Percentiles rank a stretch among this genome's conserved stretches.
Conservation (phyloP, 495 filamentous ascomycete genomes). For the Penicillium canescens region DNA sequence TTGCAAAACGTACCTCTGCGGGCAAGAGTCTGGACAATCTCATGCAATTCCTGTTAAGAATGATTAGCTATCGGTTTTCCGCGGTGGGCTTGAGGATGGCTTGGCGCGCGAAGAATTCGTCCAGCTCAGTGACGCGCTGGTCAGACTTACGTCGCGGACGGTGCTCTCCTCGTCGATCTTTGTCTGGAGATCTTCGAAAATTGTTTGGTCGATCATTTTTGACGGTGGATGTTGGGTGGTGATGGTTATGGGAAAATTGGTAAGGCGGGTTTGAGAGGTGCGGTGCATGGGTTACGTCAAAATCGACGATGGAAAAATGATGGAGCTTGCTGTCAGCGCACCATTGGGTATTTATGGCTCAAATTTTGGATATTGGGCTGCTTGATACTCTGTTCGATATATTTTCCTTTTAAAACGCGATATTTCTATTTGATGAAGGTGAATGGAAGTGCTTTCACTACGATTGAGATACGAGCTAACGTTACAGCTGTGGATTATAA, state of each 20-base stretch:
- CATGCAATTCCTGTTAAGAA: slow-evolving; percentile 63
- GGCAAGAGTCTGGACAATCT: slow-evolving; percentile 77
- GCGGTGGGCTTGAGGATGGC: slow-evolving; percentile 15
- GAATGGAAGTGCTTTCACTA: too few species aligned
- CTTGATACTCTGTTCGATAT: too few species aligned
- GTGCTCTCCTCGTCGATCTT: slow-evolving; percentile 86
- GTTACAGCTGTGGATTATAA: too few species aligned
- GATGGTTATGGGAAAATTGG: slow-evolving; percentile 1
- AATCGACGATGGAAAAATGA: slow-evolving; percentile 1
- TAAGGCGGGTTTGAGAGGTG: slow-evolving; percentile 10
- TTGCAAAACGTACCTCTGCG: slow-evolving; percentile 54
- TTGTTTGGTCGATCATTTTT: slow-evolving; percentile 69
- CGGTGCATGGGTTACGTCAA: slow-evolving; percentile 27
- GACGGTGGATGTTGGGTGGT: slow-evolving; percentile 6
- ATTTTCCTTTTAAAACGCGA: too few species aligned
- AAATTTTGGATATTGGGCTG: too few species aligned
- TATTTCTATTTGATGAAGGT: too few species aligned
- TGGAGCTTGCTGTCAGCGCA: not conserved
- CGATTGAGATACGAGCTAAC: too few species aligned
- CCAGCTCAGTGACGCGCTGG: slow-evolving; percentile 6
- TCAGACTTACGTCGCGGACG: slow-evolving; percentile 67
- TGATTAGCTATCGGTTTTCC: slow-evolving; percentile 12
- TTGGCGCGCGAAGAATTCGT: slow-evolving; percentile 27
- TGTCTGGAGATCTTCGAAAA: slow-evolving; percentile 84
- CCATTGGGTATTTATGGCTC: not conserved